Conservation (phyloP, 2,329 filamentous ascomycete genomes). For the Leptodontidium sp. region DNA sequence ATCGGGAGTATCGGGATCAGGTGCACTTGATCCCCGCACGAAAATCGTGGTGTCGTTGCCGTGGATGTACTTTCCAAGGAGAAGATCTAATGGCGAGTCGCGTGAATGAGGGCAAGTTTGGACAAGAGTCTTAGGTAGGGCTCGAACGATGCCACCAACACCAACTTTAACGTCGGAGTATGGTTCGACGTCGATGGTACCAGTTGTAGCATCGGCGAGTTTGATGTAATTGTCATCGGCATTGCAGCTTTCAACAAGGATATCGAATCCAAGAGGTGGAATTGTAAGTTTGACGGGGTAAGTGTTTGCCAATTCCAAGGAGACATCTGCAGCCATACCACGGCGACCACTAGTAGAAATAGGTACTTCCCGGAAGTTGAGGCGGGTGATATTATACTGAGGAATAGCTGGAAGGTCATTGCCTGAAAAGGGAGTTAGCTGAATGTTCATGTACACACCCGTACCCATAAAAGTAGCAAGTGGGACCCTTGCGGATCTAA, state of each 20-base stretch:
- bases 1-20: conserved; percentile 72
- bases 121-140: conserved; percentile 78
- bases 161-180: conserved; percentile 72
- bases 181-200: conserved; percentile 71
- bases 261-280: conserved; percentile 82
- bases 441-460: conserved; percentile 5
- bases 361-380: conserved; percentile 79
- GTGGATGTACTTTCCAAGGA: conserved; percentile 83
- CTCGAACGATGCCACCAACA: conserved; percentile 74
- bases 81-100: conserved; percentile 83
- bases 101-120: conserved; percentile 77
- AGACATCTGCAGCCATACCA: conserved; percentile 83
- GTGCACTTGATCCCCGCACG: conserved; percentile 78
- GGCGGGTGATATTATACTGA: conserved; percentile 79
- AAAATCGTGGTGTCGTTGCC: conserved; percentile 82
- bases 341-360: conserved; percentile 55
- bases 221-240: conserved; percentile 76
- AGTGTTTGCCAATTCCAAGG: conserved; percentile 74
- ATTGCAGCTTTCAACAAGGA: conserved; percentile 84
- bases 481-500: conserved; percentile 9
- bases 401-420: conserved; percentile 80
- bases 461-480: conserved; percentile 1
- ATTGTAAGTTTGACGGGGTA: conserved; percentile 81
- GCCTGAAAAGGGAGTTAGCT: conserved; percentile 53
- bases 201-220: conserved; percentile 79